phyloP scores from a whole-genome alignment of 2,329 filamentous ascomycete genomes.

The Aspergillus flavus region DNA sequence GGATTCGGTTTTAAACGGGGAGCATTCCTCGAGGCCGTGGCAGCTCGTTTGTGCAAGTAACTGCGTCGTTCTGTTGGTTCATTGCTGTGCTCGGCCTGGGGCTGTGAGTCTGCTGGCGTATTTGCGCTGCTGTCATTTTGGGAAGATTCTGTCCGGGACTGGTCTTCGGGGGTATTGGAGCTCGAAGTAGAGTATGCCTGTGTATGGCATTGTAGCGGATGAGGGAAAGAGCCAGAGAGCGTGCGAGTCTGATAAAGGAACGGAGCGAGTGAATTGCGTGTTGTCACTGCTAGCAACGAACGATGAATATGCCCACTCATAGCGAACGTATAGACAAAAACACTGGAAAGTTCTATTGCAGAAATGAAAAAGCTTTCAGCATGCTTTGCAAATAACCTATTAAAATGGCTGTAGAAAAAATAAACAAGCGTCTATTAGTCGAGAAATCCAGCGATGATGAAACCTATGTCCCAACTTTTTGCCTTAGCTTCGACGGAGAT shows the following conservation, averaged over 20 bases:
- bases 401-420: too few relatives aligned
- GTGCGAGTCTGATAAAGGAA: slow-evolving; percentile 76
- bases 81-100: neutral
- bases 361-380: neutral
- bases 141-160: neutral
- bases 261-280: slow-evolving; percentile 53
- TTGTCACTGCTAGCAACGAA: slow-evolving; percentile 31
- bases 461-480: neutral
- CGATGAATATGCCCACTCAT: slow-evolving; percentile 37
- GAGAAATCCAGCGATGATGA: neutral
- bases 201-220: slow-evolving; percentile 10
- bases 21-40: neutral
- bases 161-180: neutral
- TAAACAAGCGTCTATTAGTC: neutral
- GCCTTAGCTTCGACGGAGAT: neutral
- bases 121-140: slow-evolving; percentile 1
- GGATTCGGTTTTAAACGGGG: neutral
- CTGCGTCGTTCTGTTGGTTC: slow-evolving; percentile 19
- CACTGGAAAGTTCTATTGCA: neutral
- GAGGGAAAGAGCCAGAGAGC: slow-evolving; percentile 35
- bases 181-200: slow-evolving; percentile 23
- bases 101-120: neutral
- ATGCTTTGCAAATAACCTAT: neutral
- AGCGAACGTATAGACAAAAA: neutral
- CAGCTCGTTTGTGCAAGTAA: slow-evolving; percentile 15